Evolutionary conservation across 441 rosid genomes (phyloP), one percentile per base, ranked within the genome.

Genomic region (Pelargonium exstipulatum): DNA sequence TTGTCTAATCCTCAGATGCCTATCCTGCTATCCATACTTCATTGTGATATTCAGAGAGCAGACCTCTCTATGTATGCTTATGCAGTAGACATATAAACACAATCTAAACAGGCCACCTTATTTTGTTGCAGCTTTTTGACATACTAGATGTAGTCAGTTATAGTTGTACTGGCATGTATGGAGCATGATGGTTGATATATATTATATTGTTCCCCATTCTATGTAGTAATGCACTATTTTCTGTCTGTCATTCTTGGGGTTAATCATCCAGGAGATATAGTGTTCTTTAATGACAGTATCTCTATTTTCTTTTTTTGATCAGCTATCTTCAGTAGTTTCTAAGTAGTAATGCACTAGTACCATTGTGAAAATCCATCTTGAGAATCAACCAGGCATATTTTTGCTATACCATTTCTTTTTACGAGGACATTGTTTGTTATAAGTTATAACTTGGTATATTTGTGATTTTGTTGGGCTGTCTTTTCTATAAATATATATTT

Each of bases 1-100:
- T 57, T 14, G 69, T 64, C 45, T 69, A 40, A 55, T 51, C n/a
- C 62, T 67, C 69, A 62, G 67, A 7, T 37, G 8, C 43, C 68
- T 62, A 53, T 49, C 26, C 29, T 29, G 35, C 35, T 29, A 29
- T 29, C 35, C 35, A 40, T 37, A 62, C 58, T 62, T 45, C 60
- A 37, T 2, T 18, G 32, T 46, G 7, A 9, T 48, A 18, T 57
- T 57, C 10, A 1, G 62, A 57, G 62, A 57, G 62, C 6, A 57
- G 62, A 57, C 62, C 24, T 57, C 8, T 49, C 20, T 18, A 35
- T 9, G 29, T 65, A 45, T 26, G 48, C 51, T 20, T 67, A 9
- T 60, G n/a, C 13, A 17, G 4, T 66, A 46, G 12, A 60, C 49
- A 22, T 22, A 58, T 3, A 24, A 3, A 24, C 32, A 57, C 9